Evolutionary conservation across 140 eudicot species (phyloP).

Genomic region (Anethum foeniculum): DNA sequence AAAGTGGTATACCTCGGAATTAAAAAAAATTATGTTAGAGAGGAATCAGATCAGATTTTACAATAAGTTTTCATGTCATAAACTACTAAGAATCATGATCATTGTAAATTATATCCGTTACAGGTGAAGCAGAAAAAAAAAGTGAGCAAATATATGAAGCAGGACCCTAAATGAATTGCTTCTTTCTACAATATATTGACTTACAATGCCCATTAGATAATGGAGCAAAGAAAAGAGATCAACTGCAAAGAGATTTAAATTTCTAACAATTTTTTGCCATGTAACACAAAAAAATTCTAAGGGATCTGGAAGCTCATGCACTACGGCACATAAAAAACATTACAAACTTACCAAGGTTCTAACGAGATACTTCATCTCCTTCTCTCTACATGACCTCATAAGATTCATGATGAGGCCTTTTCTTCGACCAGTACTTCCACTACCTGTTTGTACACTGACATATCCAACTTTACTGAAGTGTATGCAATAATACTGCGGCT

Average conservation of each 20-base stretch:
- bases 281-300: neutral
- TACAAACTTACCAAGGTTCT: constrained; percentile 69
- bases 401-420: constrained; percentile 74
- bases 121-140: neutral
- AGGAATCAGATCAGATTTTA: neutral
- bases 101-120: neutral
- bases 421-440: constrained; percentile 61
- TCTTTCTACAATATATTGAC: neutral
- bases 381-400: constrained; percentile 88
- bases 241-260: neutral
- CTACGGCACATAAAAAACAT: neutral
- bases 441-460: constrained; percentile 88
- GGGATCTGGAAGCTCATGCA: neutral
- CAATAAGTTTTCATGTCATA: neutral
- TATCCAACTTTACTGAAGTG: constrained; percentile 22
- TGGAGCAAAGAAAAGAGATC: neutral
- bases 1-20: neutral
- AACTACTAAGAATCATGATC: neutral
- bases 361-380: constrained; percentile 90
- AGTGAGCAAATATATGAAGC: neutral
- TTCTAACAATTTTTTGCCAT: neutral
- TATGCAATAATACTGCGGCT: neutral
- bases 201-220: neutral
- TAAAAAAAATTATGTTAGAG: no score
- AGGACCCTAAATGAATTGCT: neutral